These are phyloP conservation scores for Malassezia psittaci DNA, from an alignment of 1,284 basidiomycete genomes.

Conservation along the genomic window DNA sequence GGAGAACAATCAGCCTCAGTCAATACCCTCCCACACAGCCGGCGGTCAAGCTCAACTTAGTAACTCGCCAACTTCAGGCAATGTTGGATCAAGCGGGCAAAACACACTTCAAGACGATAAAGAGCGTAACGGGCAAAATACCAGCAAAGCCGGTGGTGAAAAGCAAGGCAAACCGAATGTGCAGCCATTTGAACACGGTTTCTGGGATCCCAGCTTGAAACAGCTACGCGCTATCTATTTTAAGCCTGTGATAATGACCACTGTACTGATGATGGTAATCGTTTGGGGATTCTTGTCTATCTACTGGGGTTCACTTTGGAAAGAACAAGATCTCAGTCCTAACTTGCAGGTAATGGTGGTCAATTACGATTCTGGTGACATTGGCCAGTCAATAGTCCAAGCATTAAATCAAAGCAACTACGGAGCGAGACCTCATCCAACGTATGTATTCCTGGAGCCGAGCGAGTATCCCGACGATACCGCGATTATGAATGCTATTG, in stretches of 20 bases:
- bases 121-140: background rate
- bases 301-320: conserved; percentile 41
- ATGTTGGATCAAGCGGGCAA: no score
- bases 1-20: no score
- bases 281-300: conserved; percentile 32
- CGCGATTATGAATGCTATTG: conserved; percentile 24
- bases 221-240: background rate
- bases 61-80: no score
- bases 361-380: conserved; percentile 27
- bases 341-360: conserved; percentile 30
- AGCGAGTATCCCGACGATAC: conserved; percentile 19
- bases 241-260: conserved; percentile 14
- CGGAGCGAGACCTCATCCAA: conserved; percentile 26
- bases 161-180: background rate
- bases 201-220: conserved; percentile 5
- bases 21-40: no score
- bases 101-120: no score
- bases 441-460: conserved; percentile 25
- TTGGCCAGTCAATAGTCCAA: conserved; percentile 24
- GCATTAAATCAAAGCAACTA: conserved; percentile 26
- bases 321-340: conserved; percentile 22
- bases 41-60: no score
- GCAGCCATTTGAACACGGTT: conserved; percentile 2
- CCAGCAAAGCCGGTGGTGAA: background rate
- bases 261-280: conserved; percentile 22